phyloP scores from a whole-genome alignment of 371 early-diverging fungal genomes.

The Circinella minor region DNA sequence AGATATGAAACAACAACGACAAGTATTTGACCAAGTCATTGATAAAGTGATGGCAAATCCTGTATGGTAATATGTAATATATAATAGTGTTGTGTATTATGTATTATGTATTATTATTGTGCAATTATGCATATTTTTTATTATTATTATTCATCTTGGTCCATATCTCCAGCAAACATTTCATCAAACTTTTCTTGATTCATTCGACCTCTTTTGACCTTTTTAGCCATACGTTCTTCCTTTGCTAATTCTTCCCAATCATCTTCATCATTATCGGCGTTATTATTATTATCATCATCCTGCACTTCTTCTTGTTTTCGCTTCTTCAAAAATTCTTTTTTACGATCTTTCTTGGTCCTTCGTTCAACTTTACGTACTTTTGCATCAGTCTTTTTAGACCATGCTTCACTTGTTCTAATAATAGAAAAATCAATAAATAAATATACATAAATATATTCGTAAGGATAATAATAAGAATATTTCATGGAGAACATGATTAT shows the following conservation, averaged over 20 bases:
- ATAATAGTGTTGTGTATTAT: too few species aligned
- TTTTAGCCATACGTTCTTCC: constrained; percentile 57
- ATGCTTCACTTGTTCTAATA: constrained; percentile 48
- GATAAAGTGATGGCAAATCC: constrained; percentile 42
- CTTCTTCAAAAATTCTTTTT: constrained; percentile 56
- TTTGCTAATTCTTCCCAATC: constrained; percentile 55
- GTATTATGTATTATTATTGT: too few species aligned
- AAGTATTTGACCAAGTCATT: constrained; percentile 43
- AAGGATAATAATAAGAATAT: not conserved
- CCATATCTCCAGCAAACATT: constrained; percentile 29
- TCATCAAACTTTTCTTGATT: constrained; percentile 57
- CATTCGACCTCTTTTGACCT: constrained; percentile 55
- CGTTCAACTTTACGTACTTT: constrained; percentile 70
- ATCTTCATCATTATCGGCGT: constrained; percentile 31
- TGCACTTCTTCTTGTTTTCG: constrained; percentile 52
- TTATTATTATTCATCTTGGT: constrained; percentile 7
- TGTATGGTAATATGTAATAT: constrained; percentile 33
- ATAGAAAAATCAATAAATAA: not conserved
- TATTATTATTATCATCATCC: constrained; percentile 24
- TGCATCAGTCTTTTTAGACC: constrained; percentile 76
- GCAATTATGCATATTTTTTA: too few species aligned
- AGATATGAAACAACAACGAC: constrained; percentile 31
- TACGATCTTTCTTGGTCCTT: constrained; percentile 69
- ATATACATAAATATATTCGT: not conserved
- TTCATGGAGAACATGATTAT: not conserved